phyloP scores from a whole-genome alignment of 352 stramenopile species.

The Bremia lactucae region DNA sequence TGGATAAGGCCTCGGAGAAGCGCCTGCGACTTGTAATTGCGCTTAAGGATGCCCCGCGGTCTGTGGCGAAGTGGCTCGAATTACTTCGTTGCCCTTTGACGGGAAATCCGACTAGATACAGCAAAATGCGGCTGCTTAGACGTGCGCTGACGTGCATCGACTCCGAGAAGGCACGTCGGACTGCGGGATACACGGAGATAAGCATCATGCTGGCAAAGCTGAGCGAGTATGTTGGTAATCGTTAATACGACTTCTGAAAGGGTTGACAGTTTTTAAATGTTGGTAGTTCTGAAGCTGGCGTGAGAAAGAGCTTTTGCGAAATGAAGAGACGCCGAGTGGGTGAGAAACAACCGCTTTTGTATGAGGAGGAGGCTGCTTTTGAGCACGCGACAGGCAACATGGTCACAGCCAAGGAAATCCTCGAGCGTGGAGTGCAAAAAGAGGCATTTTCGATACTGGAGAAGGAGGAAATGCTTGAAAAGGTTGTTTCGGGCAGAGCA shows the following conservation, averaged over 20 bases:
- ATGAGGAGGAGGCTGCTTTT: slow-evolving; percentile 59
- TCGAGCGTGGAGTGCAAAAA: slow-evolving; percentile 39
- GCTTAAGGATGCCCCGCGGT: slow-evolving; percentile 36
- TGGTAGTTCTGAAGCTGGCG: slow-evolving; percentile 32
- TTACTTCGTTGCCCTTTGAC: slow-evolving; percentile 37
- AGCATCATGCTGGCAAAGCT: slow-evolving; percentile 47
- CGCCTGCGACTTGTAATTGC: slow-evolving; percentile 35
- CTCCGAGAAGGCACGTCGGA: slow-evolving; percentile 17
- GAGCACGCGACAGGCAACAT: slow-evolving; percentile 37
- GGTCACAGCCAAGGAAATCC: slow-evolving; percentile 39
- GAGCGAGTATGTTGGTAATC: slow-evolving; percentile 26
- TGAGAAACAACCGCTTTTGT: slow-evolving; percentile 32
- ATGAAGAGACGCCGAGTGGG: slow-evolving; percentile 51
- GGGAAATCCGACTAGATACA: slow-evolving; percentile 31
- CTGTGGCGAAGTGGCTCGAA: slow-evolving; percentile 37
- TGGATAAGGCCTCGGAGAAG: slow-evolving; percentile 33
- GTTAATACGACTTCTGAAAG: too few species aligned
- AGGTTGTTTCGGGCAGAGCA: slow-evolving; percentile 21
- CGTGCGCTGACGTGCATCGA: slow-evolving; percentile 34
- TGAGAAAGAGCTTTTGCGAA: slow-evolving; percentile 39
- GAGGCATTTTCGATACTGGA: slow-evolving; percentile 24
- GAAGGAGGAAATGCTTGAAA: slow-evolving; percentile 31
- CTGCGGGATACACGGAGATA: slow-evolving; percentile 43
- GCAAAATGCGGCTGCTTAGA: slow-evolving; percentile 28
- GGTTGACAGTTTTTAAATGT: too few species aligned